Percentiles rank a stretch among this genome's conserved stretches.
Evolutionary conservation across 306 rosid species (phyloP).

Genomic region (Castanospermum australe): DNA sequence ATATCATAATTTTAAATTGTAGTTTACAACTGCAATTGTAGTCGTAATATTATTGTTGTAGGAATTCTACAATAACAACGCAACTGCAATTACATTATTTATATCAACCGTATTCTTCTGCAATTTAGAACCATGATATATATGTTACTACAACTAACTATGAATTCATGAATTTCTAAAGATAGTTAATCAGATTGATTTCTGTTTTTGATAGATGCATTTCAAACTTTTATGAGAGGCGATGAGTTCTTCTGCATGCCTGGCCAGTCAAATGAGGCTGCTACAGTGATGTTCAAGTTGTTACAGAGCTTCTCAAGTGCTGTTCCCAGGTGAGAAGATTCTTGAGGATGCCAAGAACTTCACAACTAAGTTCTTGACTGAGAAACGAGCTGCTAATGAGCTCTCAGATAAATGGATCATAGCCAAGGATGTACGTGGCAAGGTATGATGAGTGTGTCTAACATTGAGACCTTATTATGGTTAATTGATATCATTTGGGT

Average conservation of each 20-base stretch:
- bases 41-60: no score
- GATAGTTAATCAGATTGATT: neutral
- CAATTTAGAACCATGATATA: no score
- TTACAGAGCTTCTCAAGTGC: conserved; percentile 54
- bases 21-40: no score
- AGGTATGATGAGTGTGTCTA: no score
- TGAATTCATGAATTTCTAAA: no score
- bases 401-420: conserved; percentile 70
- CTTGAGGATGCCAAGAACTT: conserved; percentile 49
- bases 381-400: conserved; percentile 45
- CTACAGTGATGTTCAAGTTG: conserved; percentile 64
- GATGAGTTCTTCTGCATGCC: conserved; percentile 55
- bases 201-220: conserved; percentile 43
- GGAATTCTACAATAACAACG: no score
- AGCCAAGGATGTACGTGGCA: conserved; percentile 58
- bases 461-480: no score
- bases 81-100: no score
- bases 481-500: no score
- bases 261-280: conserved; percentile 58
- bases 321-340: conserved; percentile 52
- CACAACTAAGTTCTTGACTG: conserved; percentile 42
- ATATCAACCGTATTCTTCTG: no score
- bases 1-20: no score
- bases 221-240: conserved; percentile 48
- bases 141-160: no score